Evolutionary conservation across 176 grass and related monocot genomes (phyloP).

Genomic region (Avena eriantha): DNA sequence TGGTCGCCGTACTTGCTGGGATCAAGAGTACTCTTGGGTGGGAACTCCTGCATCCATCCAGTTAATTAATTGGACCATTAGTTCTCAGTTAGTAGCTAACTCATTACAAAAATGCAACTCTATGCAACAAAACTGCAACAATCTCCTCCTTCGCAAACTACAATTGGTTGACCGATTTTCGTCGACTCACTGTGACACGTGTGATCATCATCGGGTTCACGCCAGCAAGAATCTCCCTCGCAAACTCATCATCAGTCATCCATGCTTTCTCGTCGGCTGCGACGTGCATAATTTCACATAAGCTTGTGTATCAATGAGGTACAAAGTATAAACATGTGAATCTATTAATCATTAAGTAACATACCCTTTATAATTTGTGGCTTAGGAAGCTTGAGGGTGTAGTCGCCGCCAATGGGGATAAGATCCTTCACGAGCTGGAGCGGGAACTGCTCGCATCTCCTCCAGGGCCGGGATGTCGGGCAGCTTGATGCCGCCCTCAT

Average conservation of each 20-base stretch:
- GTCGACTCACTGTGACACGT: constrained; percentile 30
- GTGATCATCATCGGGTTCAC: constrained; percentile 40
- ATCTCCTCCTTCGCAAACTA: too few relatives aligned
- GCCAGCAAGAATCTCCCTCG: constrained; percentile 40
- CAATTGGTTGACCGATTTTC: too few relatives aligned
- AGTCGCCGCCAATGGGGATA: constrained; percentile 48
- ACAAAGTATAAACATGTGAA: too few relatives aligned
- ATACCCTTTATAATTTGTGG: constrained; percentile 9
- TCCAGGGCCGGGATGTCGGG: constrained; percentile 43
- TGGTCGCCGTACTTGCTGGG: constrained; percentile 27
- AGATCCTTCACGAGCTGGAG: constrained; percentile 62
- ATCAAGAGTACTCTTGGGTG: constrained; percentile 63
- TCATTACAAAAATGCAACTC: too few relatives aligned
- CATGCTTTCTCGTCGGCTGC: constrained; percentile 51
- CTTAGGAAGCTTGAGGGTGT: constrained; percentile 53
- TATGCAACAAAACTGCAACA: too few relatives aligned
- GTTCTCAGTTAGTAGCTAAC: not conserved
- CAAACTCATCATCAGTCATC: constrained; percentile 68
- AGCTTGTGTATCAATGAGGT: too few relatives aligned
- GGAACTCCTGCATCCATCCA: constrained; percentile 37
- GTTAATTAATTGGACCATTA: not conserved
- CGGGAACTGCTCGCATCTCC: constrained; percentile 51
- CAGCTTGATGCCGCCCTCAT: constrained; percentile 28
- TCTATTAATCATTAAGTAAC: too few relatives aligned
- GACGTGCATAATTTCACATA: not conserved